Base-by-base conservation (phyloP, 2,329 filamentous ascomycete genomes). In the Ceratocystis variospora region DNA sequence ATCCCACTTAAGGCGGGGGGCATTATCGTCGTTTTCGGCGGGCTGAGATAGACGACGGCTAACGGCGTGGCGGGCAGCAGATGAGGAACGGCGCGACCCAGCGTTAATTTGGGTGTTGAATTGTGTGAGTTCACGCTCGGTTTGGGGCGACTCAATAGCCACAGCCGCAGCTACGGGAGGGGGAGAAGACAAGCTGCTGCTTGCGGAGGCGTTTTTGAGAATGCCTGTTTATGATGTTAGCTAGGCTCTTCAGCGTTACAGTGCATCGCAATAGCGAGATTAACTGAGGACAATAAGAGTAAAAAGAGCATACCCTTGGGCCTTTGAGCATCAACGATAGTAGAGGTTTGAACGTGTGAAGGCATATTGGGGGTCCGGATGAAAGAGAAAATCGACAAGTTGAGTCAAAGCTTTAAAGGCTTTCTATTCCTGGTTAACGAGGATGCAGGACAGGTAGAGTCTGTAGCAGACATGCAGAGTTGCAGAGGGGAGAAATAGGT, bases 61-160 rank as follows among this genome's bases (percentile, higher is more conserved):
- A 7, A 83, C 81, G 86, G 64, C 45, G 22, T 66, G 55, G 45
- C 68, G 62, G 28, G 69, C 65, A 53, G 66, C 66, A 3, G 88
- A 90, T 0, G 88, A 91, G 10, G 87, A 90, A 69, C 88, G 87
- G 63, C 90, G 88, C 70, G 88, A 89, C 44, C 94, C 94, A 59
- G 94, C 91, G 79, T 99, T 99, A 74, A 89, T 85, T 69, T 96
- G 84, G 0, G 94, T 99, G 77, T 99, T 99, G 75, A 92, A 87
- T 68, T 97, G 84, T 2, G 91, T 95, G 71, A 96, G 80, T 73
- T 97, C 94, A 77, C 95, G 94, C 70, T 91, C 87, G 3, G 84
- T 84, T 71, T 77, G 73, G 17, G 64, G 61, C 6, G 57, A 28
- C 67, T 79, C 72, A 72, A 81, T 71, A 75, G 83, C 71, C 76